A percentile compares a stretch with the other conserved stretches of the same genome.
Conservation (phyloP, 768 basidiomycete species). For the Boletellus ananiceps region DNA sequence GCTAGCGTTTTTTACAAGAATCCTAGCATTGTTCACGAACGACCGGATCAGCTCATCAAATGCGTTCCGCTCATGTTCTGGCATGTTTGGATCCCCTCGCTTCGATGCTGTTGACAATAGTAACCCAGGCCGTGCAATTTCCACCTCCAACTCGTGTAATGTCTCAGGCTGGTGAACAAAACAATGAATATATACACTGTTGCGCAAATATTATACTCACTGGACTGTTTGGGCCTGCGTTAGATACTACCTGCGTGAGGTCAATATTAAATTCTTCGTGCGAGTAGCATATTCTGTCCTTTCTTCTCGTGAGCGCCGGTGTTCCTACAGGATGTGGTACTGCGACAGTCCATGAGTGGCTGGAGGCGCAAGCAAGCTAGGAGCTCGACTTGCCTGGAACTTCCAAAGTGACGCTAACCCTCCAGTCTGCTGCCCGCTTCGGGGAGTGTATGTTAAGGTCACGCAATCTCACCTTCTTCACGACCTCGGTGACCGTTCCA, state of each 20-base stretch:
- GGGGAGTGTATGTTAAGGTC: constrained; percentile 87
- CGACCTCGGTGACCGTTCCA: constrained; percentile 55
- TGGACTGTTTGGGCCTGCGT: constrained; percentile 40
- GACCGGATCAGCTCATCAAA: constrained; percentile 92
- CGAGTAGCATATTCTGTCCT: constrained; percentile 88
- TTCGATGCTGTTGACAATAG: constrained; percentile 68
- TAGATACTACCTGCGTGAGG: constrained; percentile 83
- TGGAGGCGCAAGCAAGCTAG: not conserved
- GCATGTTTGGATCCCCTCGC: constrained; percentile 54
- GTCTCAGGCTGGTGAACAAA: constrained; percentile 44
- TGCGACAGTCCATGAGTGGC: constrained; percentile 24
- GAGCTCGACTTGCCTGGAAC: constrained; percentile 59
- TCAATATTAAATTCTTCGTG: constrained; percentile 94
- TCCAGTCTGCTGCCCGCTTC: constrained; percentile 81
- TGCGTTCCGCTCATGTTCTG: constrained; percentile 62
- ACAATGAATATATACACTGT: constrained; percentile 2
- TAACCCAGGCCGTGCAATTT: constrained; percentile 68
- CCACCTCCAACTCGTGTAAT: constrained; percentile 87
- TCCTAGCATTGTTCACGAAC: constrained; percentile 90
- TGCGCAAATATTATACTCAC: constrained; percentile 36
- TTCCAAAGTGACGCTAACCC: constrained; percentile 91
- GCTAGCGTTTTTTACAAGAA: constrained; percentile 73
- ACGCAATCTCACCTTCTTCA: constrained; percentile 79
- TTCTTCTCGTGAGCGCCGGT: constrained; percentile 59
- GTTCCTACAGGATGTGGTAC: constrained; percentile 66